Evolutionary conservation across 2,329 filamentous ascomycete genomes (phyloP), one percentile per base, ranked within the genome.

Genomic region (Venturiaceae sp.): DNA sequence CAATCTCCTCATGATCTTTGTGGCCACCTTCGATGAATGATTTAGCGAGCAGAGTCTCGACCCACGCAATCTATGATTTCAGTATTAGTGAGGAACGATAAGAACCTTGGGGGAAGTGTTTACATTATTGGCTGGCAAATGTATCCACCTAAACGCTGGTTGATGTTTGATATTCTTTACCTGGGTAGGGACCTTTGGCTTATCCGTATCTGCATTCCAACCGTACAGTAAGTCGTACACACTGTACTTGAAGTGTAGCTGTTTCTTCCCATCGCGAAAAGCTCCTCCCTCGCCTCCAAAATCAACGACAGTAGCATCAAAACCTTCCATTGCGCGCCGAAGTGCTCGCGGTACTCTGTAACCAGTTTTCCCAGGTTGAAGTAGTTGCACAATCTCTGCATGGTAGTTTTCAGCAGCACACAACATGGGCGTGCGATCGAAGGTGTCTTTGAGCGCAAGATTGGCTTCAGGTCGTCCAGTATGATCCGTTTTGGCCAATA

Each of bases 11-110:
- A 1, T 84, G 78, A n/a, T 58, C 55, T n/a, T 77, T 76, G 16
- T 79, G 77, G 0, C 82, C 82, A 37, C 82, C 80, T 66, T 86
- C 83, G 34, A 86, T 80, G 63, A 86, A 86, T 7, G 77, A 77
- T 62, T 86, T 86, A 1, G 82, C 81, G n/a, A 86, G 69, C 1
- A 86, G 71, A 0, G 82, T 78, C 67, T 86, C 83, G 4, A 82
- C 78, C 83, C 83, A 86, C 1, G 79, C 77, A 14, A 50, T 50
- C 44, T 50, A 30, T 5, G 9, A 23, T 13, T n/a, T 16, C 11
- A n/a, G 44, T 30, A 26, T 50, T 16, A 50, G 44, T n/a, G 13
- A 16, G 23, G n/a, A 16, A 23, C 5, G 2, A 36, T 54, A 13
- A 39, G 36, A 13, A 39, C 16, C 13, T n/a, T 13, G 36, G 14